phyloP scores from a whole-genome alignment of 140 eudicot genomes.

The Bidens hawaiensis region DNA sequence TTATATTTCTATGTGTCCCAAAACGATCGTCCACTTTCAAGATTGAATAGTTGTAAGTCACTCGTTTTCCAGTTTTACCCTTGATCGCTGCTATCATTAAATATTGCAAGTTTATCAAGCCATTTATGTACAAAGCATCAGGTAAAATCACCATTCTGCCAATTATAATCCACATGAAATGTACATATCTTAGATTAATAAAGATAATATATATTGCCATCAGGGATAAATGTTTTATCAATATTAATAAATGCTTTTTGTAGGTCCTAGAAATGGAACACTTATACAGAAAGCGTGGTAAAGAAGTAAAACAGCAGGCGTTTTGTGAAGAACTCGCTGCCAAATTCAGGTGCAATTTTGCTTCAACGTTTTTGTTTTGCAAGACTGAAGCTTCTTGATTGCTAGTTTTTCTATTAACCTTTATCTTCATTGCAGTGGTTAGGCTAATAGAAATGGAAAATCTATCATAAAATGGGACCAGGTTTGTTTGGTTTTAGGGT shows the following conservation, averaged over 20 bases:
- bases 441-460: constrained; percentile 48
- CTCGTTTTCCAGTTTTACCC: no score
- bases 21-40: no score
- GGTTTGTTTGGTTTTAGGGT: constrained; percentile 37
- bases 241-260: not conserved
- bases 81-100: not conserved
- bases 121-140: not conserved
- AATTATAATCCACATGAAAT: not conserved
- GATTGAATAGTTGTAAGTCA: no score
- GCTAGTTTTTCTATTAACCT: not conserved
- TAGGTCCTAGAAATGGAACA: constrained; percentile 66
- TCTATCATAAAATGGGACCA: constrained; percentile 54
- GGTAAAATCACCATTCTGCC: not conserved
- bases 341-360: constrained; percentile 56
- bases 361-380: not conserved
- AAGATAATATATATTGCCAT: not conserved
- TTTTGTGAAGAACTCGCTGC: constrained; percentile 63
- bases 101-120: not conserved
- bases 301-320: constrained; percentile 35
- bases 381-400: constrained; percentile 3
- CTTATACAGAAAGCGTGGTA: constrained; percentile 40
- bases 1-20: no score
- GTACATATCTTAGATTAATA: not conserved
- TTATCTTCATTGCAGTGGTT: constrained; percentile 42
- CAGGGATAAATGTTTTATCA: constrained; percentile 1